phyloP scores from a whole-genome alignment of 129 eudicot species.

The Tagetes erecta region DNA sequence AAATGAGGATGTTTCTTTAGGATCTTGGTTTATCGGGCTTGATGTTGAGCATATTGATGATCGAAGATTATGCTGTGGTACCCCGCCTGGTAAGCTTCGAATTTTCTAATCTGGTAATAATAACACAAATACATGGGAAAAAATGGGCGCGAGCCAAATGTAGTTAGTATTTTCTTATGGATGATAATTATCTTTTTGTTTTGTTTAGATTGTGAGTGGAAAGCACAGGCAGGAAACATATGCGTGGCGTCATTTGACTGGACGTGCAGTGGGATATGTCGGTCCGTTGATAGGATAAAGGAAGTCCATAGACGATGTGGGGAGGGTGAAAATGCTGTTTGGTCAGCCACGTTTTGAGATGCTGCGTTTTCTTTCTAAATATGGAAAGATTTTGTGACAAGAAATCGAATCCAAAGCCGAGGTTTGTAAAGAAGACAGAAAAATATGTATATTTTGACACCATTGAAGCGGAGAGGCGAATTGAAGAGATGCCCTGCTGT shows the following conservation, averaged over 20 bases:
- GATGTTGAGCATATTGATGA: slow-evolving; percentile 88
- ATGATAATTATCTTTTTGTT: background rate
- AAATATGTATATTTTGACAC: slow-evolving; percentile 37
- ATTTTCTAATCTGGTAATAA: background rate
- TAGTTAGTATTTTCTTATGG: background rate
- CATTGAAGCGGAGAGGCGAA: slow-evolving; percentile 37
- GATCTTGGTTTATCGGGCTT: slow-evolving; percentile 90
- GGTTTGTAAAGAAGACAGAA: slow-evolving; percentile 39
- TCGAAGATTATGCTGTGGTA: slow-evolving; percentile 85
- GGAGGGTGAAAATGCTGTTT: slow-evolving; percentile 70
- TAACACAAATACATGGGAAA: background rate
- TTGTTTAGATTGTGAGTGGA: slow-evolving; percentile 85
- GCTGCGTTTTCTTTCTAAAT: slow-evolving; percentile 41
- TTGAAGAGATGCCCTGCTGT: slow-evolving; percentile 48
- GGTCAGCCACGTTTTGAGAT: slow-evolving; percentile 65
- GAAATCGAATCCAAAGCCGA: slow-evolving; percentile 16
- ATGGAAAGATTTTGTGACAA: slow-evolving; percentile 34
- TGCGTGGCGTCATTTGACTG: slow-evolving; percentile 92
- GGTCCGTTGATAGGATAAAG: slow-evolving; percentile 74
- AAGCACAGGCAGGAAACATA: slow-evolving; percentile 82
- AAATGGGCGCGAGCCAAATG: background rate
- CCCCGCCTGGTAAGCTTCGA: slow-evolving; percentile 67
- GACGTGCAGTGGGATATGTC: slow-evolving; percentile 82
- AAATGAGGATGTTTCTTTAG: slow-evolving; percentile 87
- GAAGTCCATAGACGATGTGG: slow-evolving; percentile 85